Evolutionary conservation across 179 eudicot species (phyloP).

Genomic region (Sideroxylon spinosum): DNA sequence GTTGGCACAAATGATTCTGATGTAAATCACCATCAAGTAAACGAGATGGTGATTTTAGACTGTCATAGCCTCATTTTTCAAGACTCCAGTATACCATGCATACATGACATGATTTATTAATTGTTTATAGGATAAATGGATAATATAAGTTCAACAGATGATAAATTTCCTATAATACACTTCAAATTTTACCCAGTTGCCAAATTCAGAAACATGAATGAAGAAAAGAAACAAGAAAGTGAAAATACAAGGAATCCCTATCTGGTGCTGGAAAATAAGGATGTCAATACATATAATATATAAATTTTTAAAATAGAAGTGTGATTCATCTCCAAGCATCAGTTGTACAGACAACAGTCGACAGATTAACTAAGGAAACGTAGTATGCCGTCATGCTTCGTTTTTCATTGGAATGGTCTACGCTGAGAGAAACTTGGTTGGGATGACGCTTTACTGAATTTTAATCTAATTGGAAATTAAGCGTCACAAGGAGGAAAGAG

Average conservation of each 20-base stretch:
- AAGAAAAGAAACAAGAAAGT: neutral
- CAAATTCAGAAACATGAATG: conserved; percentile 21
- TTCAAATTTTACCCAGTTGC: conserved; percentile 25
- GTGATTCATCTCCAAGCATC: neutral
- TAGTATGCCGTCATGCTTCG: neutral
- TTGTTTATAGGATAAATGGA: neutral
- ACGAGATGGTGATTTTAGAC: neutral
- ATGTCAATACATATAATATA: neutral
- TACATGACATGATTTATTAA: neutral
- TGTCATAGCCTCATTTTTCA: neutral
- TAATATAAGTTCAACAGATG: conserved; percentile 32
- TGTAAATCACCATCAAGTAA: neutral
- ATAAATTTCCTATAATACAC: conserved; percentile 33
- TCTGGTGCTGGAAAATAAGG: neutral
- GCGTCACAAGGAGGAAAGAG: no score
- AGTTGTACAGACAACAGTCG: neutral
- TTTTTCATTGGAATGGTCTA: neutral
- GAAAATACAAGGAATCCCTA: neutral
- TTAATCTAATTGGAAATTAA: neutral
- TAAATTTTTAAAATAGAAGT: neutral
- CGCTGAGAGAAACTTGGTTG: neutral
- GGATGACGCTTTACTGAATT: neutral
- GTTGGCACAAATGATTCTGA: neutral
- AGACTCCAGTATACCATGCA: neutral
- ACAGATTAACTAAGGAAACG: no score